phyloP scores from a whole-genome alignment of 768 basidiomycete species.

The Kwoniella dejecticola region DNA sequence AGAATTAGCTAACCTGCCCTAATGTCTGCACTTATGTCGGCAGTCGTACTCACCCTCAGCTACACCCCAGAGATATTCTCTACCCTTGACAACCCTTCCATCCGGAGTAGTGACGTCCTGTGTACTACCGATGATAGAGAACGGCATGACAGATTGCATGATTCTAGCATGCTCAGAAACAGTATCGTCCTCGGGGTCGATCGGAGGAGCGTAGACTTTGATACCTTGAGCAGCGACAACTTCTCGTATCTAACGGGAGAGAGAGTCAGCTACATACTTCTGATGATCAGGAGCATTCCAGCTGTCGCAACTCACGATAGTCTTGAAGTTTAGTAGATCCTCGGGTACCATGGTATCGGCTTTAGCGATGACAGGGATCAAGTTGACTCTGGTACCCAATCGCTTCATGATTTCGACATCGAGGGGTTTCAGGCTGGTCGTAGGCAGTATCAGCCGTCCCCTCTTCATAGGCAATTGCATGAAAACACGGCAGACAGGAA shows the following conservation, averaged over 20 bases:
- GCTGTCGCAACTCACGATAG: constrained; percentile 69
- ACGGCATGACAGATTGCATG: constrained; percentile 85
- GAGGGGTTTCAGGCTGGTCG: constrained; percentile 80
- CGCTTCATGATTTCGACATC: constrained; percentile 99
- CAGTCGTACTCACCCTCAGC: constrained; percentile 90
- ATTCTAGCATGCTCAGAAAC: constrained; percentile 84
- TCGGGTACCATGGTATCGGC: constrained; percentile 96
- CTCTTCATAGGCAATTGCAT: no score
- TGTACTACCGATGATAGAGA: constrained; percentile 97
- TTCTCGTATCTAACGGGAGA: constrained; percentile 69
- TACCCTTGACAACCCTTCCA: constrained; percentile 90
- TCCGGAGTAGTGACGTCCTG: constrained; percentile 90
- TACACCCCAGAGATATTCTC: constrained; percentile 99
- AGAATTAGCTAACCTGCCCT: no score
- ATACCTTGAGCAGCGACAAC: constrained; percentile 89
- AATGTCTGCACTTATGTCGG: no score
- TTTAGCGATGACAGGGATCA: constrained; percentile 96
- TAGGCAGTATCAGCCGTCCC: constrained; percentile 7
- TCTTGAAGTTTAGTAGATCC: constrained; percentile 88
- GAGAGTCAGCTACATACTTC: no score
- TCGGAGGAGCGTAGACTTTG: constrained; percentile 88
- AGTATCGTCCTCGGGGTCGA: constrained; percentile 84
- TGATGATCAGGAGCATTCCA: no score
- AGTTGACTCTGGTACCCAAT: constrained; percentile 93
- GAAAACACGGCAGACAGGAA: no score